phyloP scores from a whole-genome alignment of 768 basidiomycete species.

The Coprinellus micaceus region DNA sequence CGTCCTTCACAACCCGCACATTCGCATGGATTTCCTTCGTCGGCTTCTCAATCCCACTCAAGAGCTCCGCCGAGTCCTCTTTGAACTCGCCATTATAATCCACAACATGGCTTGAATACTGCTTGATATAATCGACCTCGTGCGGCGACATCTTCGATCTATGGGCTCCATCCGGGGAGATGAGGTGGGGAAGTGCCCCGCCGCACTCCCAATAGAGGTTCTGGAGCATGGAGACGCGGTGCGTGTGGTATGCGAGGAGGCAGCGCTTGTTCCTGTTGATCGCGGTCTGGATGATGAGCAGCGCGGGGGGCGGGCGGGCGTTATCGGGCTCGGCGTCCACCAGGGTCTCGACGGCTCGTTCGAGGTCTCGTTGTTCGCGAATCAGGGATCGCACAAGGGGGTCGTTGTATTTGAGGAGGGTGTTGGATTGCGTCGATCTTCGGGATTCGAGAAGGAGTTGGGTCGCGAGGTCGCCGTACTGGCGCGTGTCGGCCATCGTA shows the following conservation, averaged over 20 bases:
- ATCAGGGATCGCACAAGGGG: slow-evolving; percentile 79
- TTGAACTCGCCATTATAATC: slow-evolving; percentile 82
- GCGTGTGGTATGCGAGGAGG: slow-evolving; percentile 87
- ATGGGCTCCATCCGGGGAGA: slow-evolving; percentile 62
- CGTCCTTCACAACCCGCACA: slow-evolving; percentile 84
- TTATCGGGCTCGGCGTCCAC: slow-evolving; percentile 12
- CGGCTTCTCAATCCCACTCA: slow-evolving; percentile 74
- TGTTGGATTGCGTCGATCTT: slow-evolving; percentile 78
- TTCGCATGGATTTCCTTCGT: slow-evolving; percentile 88
- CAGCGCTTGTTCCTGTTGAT: slow-evolving; percentile 94
- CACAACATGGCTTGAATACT: slow-evolving; percentile 78
- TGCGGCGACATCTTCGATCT: slow-evolving; percentile 55
- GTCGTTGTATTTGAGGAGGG: slow-evolving; percentile 90
- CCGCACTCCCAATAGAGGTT: slow-evolving; percentile 89
- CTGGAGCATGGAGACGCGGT: slow-evolving; percentile 77
- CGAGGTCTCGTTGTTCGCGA: slow-evolving; percentile 89
- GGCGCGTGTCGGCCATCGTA: slow-evolving; percentile 53
- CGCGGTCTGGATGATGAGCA: slow-evolving; percentile 85
- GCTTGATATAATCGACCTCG: slow-evolving; percentile 68
- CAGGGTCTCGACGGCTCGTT: slow-evolving; percentile 47
- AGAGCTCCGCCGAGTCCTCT: slow-evolving; percentile 84
- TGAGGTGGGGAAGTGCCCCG: slow-evolving; percentile 81
- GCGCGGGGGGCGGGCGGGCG: slow-evolving; percentile 48
- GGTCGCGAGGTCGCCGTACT: slow-evolving; percentile 82
- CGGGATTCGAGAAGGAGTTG: slow-evolving; percentile 85